These are phyloP conservation scores for Chaetomium tenue DNA, from an alignment of 495 filamentous ascomycete species.

Conservation along the genomic window DNA sequence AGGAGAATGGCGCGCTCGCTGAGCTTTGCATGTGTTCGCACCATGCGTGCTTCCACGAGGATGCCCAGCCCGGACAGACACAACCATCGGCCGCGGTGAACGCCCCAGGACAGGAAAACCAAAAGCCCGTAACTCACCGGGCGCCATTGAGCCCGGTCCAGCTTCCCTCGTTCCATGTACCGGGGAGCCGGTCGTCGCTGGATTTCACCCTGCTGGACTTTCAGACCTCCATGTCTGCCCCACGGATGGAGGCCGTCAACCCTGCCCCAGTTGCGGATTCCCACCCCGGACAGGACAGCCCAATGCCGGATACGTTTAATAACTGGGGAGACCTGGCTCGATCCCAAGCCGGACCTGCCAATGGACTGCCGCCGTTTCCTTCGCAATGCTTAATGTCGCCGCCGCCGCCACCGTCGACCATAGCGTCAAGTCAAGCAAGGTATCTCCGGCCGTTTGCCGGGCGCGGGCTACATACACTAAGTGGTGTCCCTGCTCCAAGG, in stretches of 20 bases:
- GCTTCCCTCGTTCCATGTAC: conserved; percentile 38
- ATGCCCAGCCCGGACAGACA: conserved; percentile 32
- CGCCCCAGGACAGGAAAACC: conserved; percentile 46
- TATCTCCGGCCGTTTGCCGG: conserved; percentile 51
- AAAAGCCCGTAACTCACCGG: conserved; percentile 41
- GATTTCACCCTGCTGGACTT: conserved; percentile 37
- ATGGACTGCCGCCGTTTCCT: conserved; percentile 49
- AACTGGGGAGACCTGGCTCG: conserved; percentile 46
- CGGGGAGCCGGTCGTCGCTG: conserved; percentile 33
- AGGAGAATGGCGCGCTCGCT: conserved; percentile 30
- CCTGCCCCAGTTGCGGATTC: conserved; percentile 27
- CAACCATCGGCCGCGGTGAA: conserved; percentile 20
- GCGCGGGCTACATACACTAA: conserved; percentile 49
- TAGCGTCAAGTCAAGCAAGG: conserved; percentile 45
- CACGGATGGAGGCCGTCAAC: conserved; percentile 24
- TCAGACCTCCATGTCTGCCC: conserved; percentile 27
- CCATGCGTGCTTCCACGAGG: conserved; percentile 70
- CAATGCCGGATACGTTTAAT: conserved; percentile 52
- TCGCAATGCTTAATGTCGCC: conserved; percentile 49
- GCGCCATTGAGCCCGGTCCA: conserved; percentile 47
- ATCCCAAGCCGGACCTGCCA: conserved; percentile 35
- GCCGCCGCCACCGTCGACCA: conserved; percentile 46
- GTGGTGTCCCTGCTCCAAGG: conserved; percentile 36
- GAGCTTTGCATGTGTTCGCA: conserved; percentile 67
- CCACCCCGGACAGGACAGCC: conserved; percentile 33